Evolutionary conservation across 2,329 filamentous ascomycete genomes (phyloP).

Genomic region (Pseudogymnoascus sp.): DNA sequence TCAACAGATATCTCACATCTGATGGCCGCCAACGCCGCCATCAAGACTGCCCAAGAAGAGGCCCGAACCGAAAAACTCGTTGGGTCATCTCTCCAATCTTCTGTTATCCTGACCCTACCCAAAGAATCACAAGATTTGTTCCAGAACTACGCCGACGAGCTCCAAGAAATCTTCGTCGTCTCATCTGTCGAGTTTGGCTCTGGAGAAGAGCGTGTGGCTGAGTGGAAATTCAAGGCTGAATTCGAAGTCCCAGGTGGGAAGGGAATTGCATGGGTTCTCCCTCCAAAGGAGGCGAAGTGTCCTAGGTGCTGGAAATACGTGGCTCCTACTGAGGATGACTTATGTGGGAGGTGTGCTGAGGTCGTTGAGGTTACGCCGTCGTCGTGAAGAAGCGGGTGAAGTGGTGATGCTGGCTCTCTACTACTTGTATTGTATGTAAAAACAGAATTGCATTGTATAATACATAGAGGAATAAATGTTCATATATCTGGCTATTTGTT

Average conservation of each 20-base stretch:
- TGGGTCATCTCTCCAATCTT: conserved; percentile 75
- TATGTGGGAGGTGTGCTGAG: conserved; percentile 70
- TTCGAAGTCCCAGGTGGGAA: conserved; percentile 24
- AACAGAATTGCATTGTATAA: neutral
- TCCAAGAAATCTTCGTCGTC: conserved; percentile 60
- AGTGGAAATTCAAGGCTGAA: conserved; percentile 38
- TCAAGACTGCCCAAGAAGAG: conserved; percentile 70
- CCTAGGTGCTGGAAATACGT: conserved; percentile 83
- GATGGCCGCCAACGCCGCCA: conserved; percentile 46
- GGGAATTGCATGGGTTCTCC: conserved; percentile 27
- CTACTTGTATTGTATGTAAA: conserved; percentile 10
- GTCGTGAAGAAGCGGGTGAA: neutral
- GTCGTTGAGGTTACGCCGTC: conserved; percentile 41
- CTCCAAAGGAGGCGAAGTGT: conserved; percentile 62
- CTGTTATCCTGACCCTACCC: conserved; percentile 52
- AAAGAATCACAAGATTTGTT: conserved; percentile 28
- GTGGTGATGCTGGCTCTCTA: conserved; percentile 7
- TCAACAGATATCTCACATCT: conserved; percentile 23
- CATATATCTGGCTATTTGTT: neutral
- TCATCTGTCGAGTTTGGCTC: conserved; percentile 53
- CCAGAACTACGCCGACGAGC: conserved; percentile 33
- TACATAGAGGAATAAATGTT: neutral
- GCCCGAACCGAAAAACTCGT: conserved; percentile 66
- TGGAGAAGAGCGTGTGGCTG: conserved; percentile 38
- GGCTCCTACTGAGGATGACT: conserved; percentile 54